Base-by-base conservation (phyloP, 345 rosid species). In the Eucalyptus pauciflora region DNA sequence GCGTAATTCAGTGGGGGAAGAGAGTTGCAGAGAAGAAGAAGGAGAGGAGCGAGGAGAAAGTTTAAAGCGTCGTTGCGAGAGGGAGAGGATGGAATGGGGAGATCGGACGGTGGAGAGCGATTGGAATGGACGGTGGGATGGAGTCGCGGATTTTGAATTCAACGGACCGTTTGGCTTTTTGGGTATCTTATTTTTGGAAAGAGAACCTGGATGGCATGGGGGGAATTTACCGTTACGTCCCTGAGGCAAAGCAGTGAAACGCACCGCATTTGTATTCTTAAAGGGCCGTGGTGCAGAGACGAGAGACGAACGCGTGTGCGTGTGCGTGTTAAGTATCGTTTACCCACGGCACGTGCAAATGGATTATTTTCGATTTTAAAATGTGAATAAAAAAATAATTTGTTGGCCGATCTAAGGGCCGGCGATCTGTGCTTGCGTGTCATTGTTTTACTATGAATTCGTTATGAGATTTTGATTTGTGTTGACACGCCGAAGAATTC, bases 141-240 rank as follows among this genome's bases (percentile, higher is more conserved):
- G 33, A 49, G 49, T 17, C 7, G 60, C 10, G 64, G 87, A 91
- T 91, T 94, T 89, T 67, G 89, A 91, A 87, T 88, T 90, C 49
- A 60, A 2, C 13, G 7, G 93, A 89, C 93, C 94, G 94, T 93
- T 93, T 76, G 83, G 18, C 76, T 2, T 22, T 87, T 49, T 29
- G 87, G 45, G 25, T 71, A 52, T 20, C 20, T 52, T 52, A 52
- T 7, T 18, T 56, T 86, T 90, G 88, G 37, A 71, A 90, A 60
- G 10, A 87, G 81, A 41, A 87, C 37, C 27, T 1, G 7, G 49
- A 49, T 41, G 85, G 48, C 85, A 10, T 3, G 48, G 8, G 48
- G 3, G 0, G 62, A 76, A 76, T 2, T 76, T 76, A 76, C 83
- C 4, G 83, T 76, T 41, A 6, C 29, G 48, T 1, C 83, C 83